These are phyloP conservation scores for Tritrichomonas foetus DNA, from an alignment of 208 protist species.

Conservation along the genomic window DNA sequence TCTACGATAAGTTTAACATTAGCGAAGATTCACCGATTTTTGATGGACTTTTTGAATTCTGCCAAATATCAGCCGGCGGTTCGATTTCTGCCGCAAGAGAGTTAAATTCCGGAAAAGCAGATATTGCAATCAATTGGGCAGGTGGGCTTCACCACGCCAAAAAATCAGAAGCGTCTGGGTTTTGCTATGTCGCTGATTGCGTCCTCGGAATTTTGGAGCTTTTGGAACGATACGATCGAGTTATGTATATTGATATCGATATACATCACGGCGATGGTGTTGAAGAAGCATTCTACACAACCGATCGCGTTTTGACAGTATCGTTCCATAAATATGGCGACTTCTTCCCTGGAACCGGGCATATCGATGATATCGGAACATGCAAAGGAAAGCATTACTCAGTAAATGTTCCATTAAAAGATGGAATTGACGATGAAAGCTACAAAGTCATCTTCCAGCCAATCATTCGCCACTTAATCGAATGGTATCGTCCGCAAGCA, in stretches of 20 bases:
- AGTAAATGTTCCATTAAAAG: conserved; percentile 69
- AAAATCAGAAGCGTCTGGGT: conserved; percentile 97
- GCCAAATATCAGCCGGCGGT: too few relatives aligned
- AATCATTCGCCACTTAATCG: conserved; percentile 77
- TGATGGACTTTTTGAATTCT: conserved; percentile 63
- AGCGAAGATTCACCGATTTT: conserved; percentile 62
- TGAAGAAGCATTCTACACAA: too few relatives aligned
- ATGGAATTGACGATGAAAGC: conserved; percentile 69
- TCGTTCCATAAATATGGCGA: conserved; percentile 95
- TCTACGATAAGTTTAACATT: conserved; percentile 48
- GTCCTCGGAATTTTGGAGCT: conserved; percentile 96
- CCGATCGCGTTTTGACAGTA: conserved; percentile 98
- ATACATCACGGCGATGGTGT: too few relatives aligned
- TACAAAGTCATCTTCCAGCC: conserved; percentile 84
- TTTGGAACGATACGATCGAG: conserved; percentile 76
- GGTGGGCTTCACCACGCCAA: too few relatives aligned
- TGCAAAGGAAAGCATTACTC: conserved; percentile 70
- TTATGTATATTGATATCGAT: too few relatives aligned
- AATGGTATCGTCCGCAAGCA: conserved; percentile 80
- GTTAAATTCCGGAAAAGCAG: conserved; percentile 72
- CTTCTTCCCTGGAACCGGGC: conserved; percentile 77
- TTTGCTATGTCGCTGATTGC: conserved; percentile 99
- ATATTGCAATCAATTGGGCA: too few relatives aligned
- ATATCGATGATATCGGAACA: conserved; percentile 65
- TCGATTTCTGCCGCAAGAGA: conserved; percentile 80